phyloP scores from a whole-genome alignment of 2,329 filamentous ascomycete species.

The Fusarium decemcellulare region DNA sequence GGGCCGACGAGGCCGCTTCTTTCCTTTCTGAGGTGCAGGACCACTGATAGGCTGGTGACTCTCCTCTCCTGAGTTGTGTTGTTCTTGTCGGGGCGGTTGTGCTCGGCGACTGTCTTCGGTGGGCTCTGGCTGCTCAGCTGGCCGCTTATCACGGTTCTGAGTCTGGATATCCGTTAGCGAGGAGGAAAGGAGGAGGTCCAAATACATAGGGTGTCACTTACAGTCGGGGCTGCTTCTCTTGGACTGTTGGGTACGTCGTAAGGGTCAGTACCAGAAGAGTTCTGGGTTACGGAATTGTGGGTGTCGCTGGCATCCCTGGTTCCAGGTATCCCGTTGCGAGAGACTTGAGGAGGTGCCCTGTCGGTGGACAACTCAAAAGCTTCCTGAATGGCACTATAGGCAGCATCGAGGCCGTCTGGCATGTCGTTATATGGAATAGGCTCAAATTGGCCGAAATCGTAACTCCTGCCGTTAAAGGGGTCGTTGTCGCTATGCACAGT shows the following conservation, averaged over 20 bases:
- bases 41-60: background rate
- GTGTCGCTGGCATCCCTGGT: no score
- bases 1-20: background rate
- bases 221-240: background rate
- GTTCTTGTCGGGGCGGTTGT: slow-evolving; percentile 11
- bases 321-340: background rate
- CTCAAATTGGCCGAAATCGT: background rate
- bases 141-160: slow-evolving; percentile 11
- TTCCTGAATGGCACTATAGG: background rate
- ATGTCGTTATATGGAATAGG: background rate
- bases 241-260: slow-evolving; percentile 15
- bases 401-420: background rate
- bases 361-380: background rate
- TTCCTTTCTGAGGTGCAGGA: background rate
- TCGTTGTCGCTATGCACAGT: background rate
- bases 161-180: background rate
- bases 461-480: background rate
- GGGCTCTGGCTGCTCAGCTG: background rate
- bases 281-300: background rate
- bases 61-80: background rate
- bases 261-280: background rate
- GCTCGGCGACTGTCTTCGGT: background rate
- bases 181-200: background rate
- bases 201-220: background rate
- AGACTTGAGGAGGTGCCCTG: background rate